These are phyloP conservation scores for Picea abies DNA, from an alignment of 83 land plant genomes.

Conservation along the genomic window DNA sequence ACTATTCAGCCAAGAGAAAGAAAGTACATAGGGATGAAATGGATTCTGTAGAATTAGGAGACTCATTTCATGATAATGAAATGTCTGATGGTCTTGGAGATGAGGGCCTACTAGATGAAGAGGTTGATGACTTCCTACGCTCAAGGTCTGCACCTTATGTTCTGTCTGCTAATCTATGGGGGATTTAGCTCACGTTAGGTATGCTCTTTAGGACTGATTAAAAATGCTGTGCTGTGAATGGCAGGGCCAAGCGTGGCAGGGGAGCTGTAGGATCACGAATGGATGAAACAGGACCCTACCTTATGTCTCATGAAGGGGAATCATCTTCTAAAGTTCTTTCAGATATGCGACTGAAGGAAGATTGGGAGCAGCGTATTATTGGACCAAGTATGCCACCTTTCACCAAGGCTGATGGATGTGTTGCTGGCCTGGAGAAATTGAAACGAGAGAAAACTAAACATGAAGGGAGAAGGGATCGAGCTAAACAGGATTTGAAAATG, in stretches of 20 bases:
- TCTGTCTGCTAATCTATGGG: not conserved
- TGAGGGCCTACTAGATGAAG: conserved; percentile 55
- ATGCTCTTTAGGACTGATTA: conserved; percentile 1
- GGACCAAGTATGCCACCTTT: conserved; percentile 61
- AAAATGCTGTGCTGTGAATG: not conserved
- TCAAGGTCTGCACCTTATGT: conserved; percentile 52
- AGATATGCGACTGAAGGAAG: conserved; percentile 43
- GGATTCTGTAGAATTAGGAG: not conserved
- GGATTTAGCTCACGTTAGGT: not conserved
- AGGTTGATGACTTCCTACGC: conserved; percentile 70
- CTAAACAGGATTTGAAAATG: not conserved
- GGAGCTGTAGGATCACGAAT: conserved; percentile 93
- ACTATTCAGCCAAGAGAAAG: conserved; percentile 19
- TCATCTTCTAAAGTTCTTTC: conserved; percentile 11
- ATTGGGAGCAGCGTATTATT: conserved; percentile 61
- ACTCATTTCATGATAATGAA: conserved; percentile 12
- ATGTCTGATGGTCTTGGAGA: conserved; percentile 44
- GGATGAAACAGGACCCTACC: conserved; percentile 96
- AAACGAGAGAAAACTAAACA: not conserved
- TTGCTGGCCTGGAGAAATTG: not conserved
- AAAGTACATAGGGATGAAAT: not conserved
- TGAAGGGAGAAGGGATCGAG: not conserved
- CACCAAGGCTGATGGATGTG: not conserved
- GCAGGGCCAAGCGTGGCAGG: conserved; percentile 87
- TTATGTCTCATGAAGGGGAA: conserved; percentile 3